phyloP scores from a whole-genome alignment of 306 rosid species.

The Rubus idaeus region DNA sequence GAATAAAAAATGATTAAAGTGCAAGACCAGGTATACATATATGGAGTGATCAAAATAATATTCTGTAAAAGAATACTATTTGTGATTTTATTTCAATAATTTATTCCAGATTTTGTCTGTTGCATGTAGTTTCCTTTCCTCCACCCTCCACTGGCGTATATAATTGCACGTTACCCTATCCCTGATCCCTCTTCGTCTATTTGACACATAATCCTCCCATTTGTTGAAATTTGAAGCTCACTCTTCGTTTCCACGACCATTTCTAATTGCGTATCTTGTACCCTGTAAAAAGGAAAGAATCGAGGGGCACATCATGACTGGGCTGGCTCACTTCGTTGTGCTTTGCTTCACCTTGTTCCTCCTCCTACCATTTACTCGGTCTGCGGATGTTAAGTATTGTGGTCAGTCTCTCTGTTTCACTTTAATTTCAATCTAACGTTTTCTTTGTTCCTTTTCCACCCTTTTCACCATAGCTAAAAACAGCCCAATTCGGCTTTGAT shows the following conservation, averaged over 20 bases:
- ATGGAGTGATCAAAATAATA: too few species aligned
- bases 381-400: constrained; percentile 55
- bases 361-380: constrained; percentile 38
- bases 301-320: constrained; percentile 33
- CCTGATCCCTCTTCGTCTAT: neutral
- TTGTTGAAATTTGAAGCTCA: neutral
- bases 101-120: too few species aligned
- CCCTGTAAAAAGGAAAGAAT: neutral
- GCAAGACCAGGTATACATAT: too few species aligned
- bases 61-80: too few species aligned
- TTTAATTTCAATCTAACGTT: neutral
- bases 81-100: too few species aligned
- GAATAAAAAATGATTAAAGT: too few species aligned
- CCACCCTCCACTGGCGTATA: too few species aligned
- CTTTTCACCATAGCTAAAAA: neutral
- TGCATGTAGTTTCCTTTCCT: too few species aligned
- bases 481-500: neutral
- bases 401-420: constrained; percentile 37
- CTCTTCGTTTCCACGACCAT: neutral
- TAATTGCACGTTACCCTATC: neutral
- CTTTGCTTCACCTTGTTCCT: constrained; percentile 38
- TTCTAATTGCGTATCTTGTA: neutral
- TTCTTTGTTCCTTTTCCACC: neutral
- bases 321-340: constrained; percentile 30
- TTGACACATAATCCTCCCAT: neutral